Evolutionary conservation across 2,329 filamentous ascomycete genomes (phyloP).

Genomic region (Amesomyces nigricolor): DNA sequence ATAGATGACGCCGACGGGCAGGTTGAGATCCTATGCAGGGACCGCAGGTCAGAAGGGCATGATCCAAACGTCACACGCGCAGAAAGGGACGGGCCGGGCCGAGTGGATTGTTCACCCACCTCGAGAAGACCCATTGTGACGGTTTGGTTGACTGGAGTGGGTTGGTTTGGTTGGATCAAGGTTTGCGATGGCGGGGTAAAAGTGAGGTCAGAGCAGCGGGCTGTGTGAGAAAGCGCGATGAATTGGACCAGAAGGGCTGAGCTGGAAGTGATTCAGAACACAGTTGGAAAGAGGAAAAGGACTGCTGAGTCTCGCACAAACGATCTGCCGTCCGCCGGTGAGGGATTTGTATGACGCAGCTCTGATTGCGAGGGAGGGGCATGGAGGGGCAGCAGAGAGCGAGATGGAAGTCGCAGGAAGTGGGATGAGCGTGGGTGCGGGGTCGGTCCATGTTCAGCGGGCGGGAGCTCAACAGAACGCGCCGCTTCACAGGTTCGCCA

Average conservation of each 20-base stretch:
- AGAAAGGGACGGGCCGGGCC: neutral
- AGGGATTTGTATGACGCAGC: slow-evolving; percentile 21
- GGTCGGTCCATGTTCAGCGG: neutral
- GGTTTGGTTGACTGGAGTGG: neutral
- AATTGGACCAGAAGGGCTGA: neutral
- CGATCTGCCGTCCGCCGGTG: slow-evolving; percentile 13
- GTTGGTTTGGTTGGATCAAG: neutral
- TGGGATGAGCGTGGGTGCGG: slow-evolving; percentile 6
- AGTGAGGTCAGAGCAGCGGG: neutral
- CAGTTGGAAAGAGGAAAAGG: neutral
- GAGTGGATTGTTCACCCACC: slow-evolving; percentile 7
- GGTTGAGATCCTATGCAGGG: slow-evolving; percentile 19
- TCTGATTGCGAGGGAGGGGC: slow-evolving; percentile 5
- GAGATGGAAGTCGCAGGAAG: neutral
- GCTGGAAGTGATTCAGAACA: neutral
- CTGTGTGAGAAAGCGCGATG: neutral
- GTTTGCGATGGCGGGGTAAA: slow-evolving; percentile 12
- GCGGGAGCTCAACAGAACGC: slow-evolving; percentile 7
- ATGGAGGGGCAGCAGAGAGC: neutral
- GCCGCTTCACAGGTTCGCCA: neutral
- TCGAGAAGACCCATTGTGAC: slow-evolving; percentile 22
- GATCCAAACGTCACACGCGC: neutral
- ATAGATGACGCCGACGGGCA: slow-evolving; percentile 23
- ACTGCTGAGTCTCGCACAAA: slow-evolving; percentile 8
- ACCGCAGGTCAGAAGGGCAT: neutral